Conservation (phyloP, 495 filamentous ascomycete genomes). For the Penicillium tannophilum region DNA sequence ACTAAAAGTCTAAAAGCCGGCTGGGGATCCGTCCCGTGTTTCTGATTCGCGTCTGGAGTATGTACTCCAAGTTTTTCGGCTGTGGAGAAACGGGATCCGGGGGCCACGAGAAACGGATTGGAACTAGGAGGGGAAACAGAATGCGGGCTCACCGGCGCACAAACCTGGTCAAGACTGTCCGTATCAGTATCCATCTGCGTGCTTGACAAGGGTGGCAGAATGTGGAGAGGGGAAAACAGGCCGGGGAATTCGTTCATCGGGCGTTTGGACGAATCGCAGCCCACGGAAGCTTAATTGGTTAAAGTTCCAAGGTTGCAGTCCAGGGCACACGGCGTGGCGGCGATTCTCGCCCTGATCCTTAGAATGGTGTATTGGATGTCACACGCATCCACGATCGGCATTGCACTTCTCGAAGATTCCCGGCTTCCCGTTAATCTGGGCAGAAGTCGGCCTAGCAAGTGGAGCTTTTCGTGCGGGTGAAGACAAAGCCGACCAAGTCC, state of each 20-base stretch:
- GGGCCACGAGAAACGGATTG: slow-evolving; percentile 1
- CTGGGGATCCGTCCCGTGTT: slow-evolving; percentile 13
- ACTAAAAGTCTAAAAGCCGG: slow-evolving; percentile 16
- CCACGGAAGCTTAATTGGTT: slow-evolving; percentile 16
- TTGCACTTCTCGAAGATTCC: slow-evolving; percentile 24
- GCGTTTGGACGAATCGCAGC: slow-evolving; percentile 18
- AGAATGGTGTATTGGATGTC: neutral
- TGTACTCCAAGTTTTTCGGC: slow-evolving; percentile 7
- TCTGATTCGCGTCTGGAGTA: slow-evolving; percentile 9
- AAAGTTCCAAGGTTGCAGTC: slow-evolving; percentile 7
- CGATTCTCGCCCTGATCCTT: neutral
- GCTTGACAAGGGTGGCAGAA: slow-evolving; percentile 14
- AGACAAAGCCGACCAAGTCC: slow-evolving; percentile 15
- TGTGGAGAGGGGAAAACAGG: slow-evolving; percentile 19
- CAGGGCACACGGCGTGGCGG: neutral
- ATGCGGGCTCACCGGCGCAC: slow-evolving; percentile 17
- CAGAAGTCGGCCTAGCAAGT: slow-evolving; percentile 13
- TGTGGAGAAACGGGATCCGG: slow-evolving; percentile 12
- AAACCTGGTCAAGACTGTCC: slow-evolving; percentile 12
- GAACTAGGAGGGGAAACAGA: slow-evolving; percentile 9
- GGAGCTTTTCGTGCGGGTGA: slow-evolving; percentile 12
- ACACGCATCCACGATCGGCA: slow-evolving; percentile 1
- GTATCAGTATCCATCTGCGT: slow-evolving; percentile 13
- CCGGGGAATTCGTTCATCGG: slow-evolving; percentile 23
- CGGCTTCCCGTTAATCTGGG: slow-evolving; percentile 23